phyloP scores from a whole-genome alignment of 2,329 filamentous ascomycete genomes.

The Pseudofabraea citricarpa region DNA sequence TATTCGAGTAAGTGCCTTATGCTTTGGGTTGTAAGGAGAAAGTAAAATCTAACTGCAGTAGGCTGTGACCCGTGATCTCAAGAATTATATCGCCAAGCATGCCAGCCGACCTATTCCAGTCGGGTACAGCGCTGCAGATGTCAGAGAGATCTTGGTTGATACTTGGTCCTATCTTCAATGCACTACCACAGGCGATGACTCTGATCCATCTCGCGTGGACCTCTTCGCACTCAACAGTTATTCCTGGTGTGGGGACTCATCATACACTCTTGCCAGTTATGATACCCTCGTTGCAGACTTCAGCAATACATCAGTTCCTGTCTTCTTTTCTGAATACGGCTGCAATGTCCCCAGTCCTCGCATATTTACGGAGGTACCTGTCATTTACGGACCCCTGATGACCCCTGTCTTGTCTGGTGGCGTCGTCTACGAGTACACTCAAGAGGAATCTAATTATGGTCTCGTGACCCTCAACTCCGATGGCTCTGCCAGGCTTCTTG shows the following conservation, averaged over 20 bases:
- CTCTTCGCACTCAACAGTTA: slow-evolving; percentile 77
- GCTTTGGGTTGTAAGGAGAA: no score
- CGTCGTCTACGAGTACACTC: slow-evolving; percentile 75
- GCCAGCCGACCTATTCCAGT: slow-evolving; percentile 66
- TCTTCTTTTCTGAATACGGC: slow-evolving; percentile 80
- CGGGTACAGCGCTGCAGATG: slow-evolving; percentile 77
- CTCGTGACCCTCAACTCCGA: slow-evolving; percentile 59
- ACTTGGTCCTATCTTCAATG: slow-evolving; percentile 74
- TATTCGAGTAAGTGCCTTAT: slow-evolving; percentile 43
- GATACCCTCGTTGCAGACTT: slow-evolving; percentile 61
- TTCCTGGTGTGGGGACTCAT: slow-evolving; percentile 66
- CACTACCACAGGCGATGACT: slow-evolving; percentile 44
- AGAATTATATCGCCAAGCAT: slow-evolving; percentile 73
- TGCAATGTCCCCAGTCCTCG: slow-evolving; percentile 71
- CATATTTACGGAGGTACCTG: slow-evolving; percentile 68
- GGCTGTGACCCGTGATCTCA: slow-evolving; percentile 74
- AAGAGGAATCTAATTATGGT: slow-evolving; percentile 64
- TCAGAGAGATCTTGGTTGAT: slow-evolving; percentile 67
- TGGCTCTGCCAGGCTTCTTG: slow-evolving; percentile 50
- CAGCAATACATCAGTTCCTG: slow-evolving; percentile 59
- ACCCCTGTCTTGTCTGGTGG: slow-evolving; percentile 65
- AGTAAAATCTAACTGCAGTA: no score
- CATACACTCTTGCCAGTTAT: slow-evolving; percentile 58
- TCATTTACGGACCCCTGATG: slow-evolving; percentile 71
- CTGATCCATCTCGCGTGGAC: slow-evolving; percentile 62